Conservation (phyloP, 495 filamentous ascomycete genomes). For the Opeltia flavorubescens region DNA sequence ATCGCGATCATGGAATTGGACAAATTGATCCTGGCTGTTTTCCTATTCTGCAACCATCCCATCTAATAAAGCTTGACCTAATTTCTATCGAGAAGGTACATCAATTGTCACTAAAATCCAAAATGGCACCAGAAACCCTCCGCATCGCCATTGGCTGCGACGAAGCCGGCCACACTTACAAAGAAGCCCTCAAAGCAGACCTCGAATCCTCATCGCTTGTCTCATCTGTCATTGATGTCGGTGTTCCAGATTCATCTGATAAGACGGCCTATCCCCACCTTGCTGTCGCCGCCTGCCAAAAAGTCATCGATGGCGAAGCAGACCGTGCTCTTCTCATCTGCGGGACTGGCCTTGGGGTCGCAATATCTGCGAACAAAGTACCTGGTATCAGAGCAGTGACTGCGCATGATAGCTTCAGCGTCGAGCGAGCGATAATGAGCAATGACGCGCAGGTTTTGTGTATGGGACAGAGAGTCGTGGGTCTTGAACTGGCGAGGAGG, state of each 20-base stretch:
- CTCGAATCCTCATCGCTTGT: constrained; percentile 56
- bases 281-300: constrained; percentile 54
- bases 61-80: too few species aligned
- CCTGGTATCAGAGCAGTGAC: constrained; percentile 74
- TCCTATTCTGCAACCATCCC: too few species aligned
- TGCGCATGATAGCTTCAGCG: constrained; percentile 72
- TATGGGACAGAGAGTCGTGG: constrained; percentile 75
- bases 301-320: constrained; percentile 50
- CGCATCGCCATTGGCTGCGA: constrained; percentile 51
- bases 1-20: too few species aligned
- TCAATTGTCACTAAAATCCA: too few species aligned
- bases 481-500: constrained; percentile 62
- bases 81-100: too few species aligned
- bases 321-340: constrained; percentile 79
- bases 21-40: too few species aligned
- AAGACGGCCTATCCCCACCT: constrained; percentile 77
- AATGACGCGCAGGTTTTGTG: constrained; percentile 84
- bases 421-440: constrained; percentile 68
- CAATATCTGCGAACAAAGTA: constrained; percentile 78
- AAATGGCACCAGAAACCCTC: constrained; percentile 18
- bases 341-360: constrained; percentile 74
- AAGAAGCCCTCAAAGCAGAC: constrained; percentile 60
- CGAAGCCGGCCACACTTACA: constrained; percentile 68
- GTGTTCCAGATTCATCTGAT: constrained; percentile 49
- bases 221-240: constrained; percentile 52